Evolutionary conservation across 2,329 filamentous ascomycete genomes (phyloP).

Genomic region (Cordyceps javanica): DNA sequence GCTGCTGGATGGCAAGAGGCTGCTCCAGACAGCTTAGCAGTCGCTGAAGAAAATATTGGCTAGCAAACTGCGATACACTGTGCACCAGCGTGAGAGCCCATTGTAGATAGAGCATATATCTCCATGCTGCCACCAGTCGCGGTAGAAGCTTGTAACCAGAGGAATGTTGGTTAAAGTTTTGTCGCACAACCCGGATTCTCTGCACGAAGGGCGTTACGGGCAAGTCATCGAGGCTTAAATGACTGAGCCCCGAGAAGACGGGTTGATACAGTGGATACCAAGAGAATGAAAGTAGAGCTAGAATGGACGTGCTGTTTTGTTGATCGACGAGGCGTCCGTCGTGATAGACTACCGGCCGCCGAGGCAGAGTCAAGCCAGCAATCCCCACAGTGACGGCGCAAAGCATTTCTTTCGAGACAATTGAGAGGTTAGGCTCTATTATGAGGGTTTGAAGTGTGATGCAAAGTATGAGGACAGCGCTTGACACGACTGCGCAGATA

Average conservation of each 20-base stretch:
- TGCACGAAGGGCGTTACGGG: background rate
- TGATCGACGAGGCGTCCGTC: slow-evolving; percentile 52
- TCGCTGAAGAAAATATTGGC: slow-evolving; percentile 3
- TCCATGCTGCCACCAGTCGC: background rate
- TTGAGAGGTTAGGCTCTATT: background rate
- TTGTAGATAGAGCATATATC: background rate
- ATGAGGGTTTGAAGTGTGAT: too few species aligned
- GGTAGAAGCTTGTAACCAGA: background rate
- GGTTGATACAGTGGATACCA: slow-evolving; percentile 51
- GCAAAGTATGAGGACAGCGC: background rate
- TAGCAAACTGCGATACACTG: background rate
- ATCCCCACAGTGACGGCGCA: slow-evolving; percentile 32
- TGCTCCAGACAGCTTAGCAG: slow-evolving; percentile 4
- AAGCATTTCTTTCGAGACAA: background rate
- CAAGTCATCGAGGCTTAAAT: background rate
- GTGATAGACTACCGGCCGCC: slow-evolving; percentile 55
- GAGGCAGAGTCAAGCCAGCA: slow-evolving; percentile 47
- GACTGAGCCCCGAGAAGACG: slow-evolving; percentile 37
- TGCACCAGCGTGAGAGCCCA: slow-evolving; percentile 5
- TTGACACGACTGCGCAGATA: background rate
- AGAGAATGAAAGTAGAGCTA: slow-evolving; percentile 51
- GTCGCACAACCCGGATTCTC: background rate
- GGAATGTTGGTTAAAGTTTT: background rate
- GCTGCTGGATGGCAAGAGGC: slow-evolving; percentile 42
- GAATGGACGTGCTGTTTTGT: slow-evolving; percentile 49